These are phyloP conservation scores for Aspergillus bertholletiae DNA, from an alignment of 495 filamentous ascomycete species.

Conservation along the genomic window DNA sequence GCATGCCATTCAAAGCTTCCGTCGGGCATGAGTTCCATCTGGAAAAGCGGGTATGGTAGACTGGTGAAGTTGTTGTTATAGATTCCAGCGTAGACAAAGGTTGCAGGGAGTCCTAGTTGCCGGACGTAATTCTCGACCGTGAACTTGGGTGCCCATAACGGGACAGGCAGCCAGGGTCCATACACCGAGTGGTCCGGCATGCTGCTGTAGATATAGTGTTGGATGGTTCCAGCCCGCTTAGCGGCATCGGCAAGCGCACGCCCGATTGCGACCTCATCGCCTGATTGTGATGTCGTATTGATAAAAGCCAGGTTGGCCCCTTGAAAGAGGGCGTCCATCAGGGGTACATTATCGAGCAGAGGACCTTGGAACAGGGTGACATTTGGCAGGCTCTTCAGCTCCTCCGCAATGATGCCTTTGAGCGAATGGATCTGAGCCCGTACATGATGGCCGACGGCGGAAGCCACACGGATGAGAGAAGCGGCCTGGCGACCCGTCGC, in stretches of 20 bases:
- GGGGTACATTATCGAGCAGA: constrained; percentile 61
- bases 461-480: constrained; percentile 86
- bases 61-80: constrained; percentile 99
- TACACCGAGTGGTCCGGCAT: constrained; percentile 89
- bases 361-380: constrained; percentile 80
- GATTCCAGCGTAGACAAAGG: constrained; percentile 93
- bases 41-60: constrained; percentile 87
- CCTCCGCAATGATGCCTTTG: constrained; percentile 76
- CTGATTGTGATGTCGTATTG: constrained; percentile 93
- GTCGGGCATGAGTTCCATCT: constrained; percentile 80
- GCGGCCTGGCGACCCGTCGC: constrained; percentile 89
- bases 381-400: constrained; percentile 76
- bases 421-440: constrained; percentile 83
- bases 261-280: constrained; percentile 88
- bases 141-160: constrained; percentile 89
- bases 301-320: constrained; percentile 89
- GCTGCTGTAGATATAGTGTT: constrained; percentile 92
- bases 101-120: constrained; percentile 76
- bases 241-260: constrained; percentile 85
- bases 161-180: constrained; percentile 77
- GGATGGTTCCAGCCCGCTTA: constrained; percentile 69
- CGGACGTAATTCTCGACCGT: constrained; percentile 88
- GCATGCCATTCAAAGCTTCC: constrained; percentile 92
- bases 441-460: constrained; percentile 86
- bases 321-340: constrained; percentile 76